phyloP scores from a whole-genome alignment of 371 early-diverging fungal genomes.

The Thermomucor indicae-seudaticae region DNA sequence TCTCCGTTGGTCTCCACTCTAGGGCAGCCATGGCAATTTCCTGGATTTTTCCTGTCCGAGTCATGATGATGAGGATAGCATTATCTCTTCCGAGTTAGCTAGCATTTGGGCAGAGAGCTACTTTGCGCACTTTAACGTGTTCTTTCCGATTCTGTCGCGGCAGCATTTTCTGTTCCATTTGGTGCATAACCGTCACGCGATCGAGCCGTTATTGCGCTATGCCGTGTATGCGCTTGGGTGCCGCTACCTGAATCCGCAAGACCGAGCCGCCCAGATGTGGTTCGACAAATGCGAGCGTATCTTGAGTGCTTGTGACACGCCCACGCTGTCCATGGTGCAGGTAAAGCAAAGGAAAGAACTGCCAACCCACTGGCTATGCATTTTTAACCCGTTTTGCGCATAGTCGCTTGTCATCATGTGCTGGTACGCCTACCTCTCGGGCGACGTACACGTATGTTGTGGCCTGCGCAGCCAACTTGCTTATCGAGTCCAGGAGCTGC shows the following conservation, averaged over 20 bases:
- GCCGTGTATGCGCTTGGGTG: constrained; percentile 34
- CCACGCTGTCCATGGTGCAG: constrained; percentile 23
- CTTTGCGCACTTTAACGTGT: constrained; percentile 35
- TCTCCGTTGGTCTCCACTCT: constrained; percentile 23
- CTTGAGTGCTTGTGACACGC: neutral
- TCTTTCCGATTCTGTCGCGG: constrained; percentile 37
- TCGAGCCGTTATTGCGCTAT: constrained; percentile 23
- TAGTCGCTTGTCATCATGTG: constrained; percentile 37
- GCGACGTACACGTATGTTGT: constrained; percentile 21
- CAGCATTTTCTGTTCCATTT: constrained; percentile 27
- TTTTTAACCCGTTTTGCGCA: no score
- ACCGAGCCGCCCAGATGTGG: constrained; percentile 1
- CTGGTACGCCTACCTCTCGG: constrained; percentile 35
- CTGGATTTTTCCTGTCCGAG: constrained; percentile 6
- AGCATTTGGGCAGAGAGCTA: constrained; percentile 20
- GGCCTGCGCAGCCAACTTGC: constrained; percentile 18
- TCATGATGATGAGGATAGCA: neutral
- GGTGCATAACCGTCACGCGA: constrained; percentile 6
- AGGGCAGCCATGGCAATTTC: constrained; percentile 32
- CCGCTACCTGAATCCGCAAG: constrained; percentile 16
- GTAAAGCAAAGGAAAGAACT: constrained; percentile 8
- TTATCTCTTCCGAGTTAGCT: constrained; percentile 7
- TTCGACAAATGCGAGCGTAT: constrained; percentile 4
- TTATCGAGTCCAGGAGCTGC: no score
- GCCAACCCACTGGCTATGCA: no score